phyloP scores from a whole-genome alignment of 2,329 filamentous ascomycete species.

The Pseudogymnoascus sp. region DNA sequence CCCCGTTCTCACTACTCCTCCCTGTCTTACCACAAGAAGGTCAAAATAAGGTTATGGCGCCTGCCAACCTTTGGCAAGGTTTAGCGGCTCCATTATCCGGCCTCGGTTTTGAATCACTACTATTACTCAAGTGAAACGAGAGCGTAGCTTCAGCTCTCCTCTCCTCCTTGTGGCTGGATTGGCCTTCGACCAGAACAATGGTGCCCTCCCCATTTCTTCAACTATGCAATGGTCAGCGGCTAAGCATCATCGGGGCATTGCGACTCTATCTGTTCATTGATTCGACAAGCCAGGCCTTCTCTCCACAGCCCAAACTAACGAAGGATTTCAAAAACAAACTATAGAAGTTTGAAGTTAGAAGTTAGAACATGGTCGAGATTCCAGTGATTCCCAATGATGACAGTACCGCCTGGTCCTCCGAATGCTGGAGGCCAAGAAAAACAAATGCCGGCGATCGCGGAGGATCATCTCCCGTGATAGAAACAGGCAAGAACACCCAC shows the following conservation, averaged over 20 bases:
- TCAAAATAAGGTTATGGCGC: slow-evolving; percentile 7
- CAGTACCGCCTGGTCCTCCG: neutral
- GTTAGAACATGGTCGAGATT: neutral
- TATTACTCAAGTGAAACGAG: neutral
- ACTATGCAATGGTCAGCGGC: neutral
- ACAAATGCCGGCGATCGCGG: neutral
- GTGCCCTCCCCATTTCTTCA: neutral
- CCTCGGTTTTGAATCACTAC: neutral
- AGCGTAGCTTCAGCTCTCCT: neutral
- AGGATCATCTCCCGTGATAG: neutral
- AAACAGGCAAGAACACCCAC: neutral
- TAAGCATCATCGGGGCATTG: neutral
- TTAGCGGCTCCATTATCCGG: neutral
- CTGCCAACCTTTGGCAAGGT: neutral
- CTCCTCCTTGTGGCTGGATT: neutral
- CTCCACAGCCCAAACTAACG: neutral
- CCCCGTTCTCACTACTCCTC: neutral
- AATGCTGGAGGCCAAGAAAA: neutral
- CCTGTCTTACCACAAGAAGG: neutral
- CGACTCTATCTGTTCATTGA: neutral
- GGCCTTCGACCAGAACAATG: neutral
- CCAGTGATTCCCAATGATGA: too few relatives aligned
- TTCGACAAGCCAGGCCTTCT: neutral
- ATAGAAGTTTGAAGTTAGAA: neutral
- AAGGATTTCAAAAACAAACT: neutral